Evolutionary conservation across 1,284 basidiomycete genomes (phyloP).

Genomic region (Sporisorium exsertum): DNA sequence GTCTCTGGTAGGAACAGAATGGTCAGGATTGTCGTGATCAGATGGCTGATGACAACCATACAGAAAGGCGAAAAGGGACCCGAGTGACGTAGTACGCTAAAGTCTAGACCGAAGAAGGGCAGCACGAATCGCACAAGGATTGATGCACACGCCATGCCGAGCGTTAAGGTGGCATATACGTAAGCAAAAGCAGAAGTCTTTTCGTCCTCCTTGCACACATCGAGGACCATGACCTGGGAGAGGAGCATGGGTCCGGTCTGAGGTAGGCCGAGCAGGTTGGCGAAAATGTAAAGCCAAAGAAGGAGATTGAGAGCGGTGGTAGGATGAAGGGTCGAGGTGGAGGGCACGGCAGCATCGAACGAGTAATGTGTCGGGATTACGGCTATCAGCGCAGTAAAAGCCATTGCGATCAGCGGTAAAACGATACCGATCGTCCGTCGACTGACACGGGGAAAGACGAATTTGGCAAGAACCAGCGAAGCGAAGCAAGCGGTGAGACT

Average conservation of each 20-base stretch:
- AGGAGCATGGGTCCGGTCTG: constrained; percentile 13
- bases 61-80: constrained; percentile 43
- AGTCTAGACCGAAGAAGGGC: constrained; percentile 27
- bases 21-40: constrained; percentile 4
- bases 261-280: constrained; percentile 21
- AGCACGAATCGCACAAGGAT: constrained; percentile 19
- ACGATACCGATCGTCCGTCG: constrained; percentile 18
- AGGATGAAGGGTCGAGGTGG: constrained; percentile 29
- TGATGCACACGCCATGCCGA: constrained; percentile 28
- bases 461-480: constrained; percentile 25
- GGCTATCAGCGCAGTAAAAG: background rate
- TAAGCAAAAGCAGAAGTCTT: constrained; percentile 29
- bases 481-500: constrained; percentile 16
- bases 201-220: constrained; percentile 31
- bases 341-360: constrained; percentile 25
- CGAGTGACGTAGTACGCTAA: constrained; percentile 34
- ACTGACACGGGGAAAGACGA: constrained; percentile 22
- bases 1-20: constrained; percentile 27
- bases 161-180: constrained; percentile 8
- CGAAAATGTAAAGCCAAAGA: background rate
- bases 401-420: background rate
- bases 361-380: constrained; percentile 43
- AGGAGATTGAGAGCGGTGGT: constrained; percentile 17
- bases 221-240: constrained; percentile 36
- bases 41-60: constrained; percentile 1